These are phyloP conservation scores for Metschnikowia henanensis DNA, from an alignment of 805 yeast species.

Conservation along the genomic window DNA sequence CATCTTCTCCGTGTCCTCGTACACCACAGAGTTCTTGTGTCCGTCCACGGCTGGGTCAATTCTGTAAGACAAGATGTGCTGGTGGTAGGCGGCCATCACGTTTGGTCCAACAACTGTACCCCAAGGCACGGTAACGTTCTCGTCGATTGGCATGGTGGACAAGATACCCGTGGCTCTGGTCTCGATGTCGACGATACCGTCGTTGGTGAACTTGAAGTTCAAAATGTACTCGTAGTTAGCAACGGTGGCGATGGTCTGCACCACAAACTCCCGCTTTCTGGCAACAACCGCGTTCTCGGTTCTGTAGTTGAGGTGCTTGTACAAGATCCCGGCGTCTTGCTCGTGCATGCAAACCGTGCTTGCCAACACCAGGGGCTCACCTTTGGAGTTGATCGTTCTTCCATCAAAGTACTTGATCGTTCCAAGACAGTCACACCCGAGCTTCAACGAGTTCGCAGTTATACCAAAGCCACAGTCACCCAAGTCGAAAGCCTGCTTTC, in stretches of 20 bases:
- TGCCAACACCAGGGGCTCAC: slow-evolving; percentile 62
- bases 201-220: slow-evolving; percentile 71
- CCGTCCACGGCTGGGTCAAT: slow-evolving; percentile 84
- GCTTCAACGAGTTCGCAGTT: slow-evolving; percentile 61
- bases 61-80: slow-evolving; percentile 76
- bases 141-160: slow-evolving; percentile 81
- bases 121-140: slow-evolving; percentile 62
- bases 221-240: slow-evolving; percentile 81
- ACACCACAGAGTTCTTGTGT: slow-evolving; percentile 69
- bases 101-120: slow-evolving; percentile 80
- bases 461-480: slow-evolving; percentile 86
- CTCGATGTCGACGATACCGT: slow-evolving; percentile 75
- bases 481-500: slow-evolving; percentile 85
- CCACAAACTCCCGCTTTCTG: slow-evolving; percentile 75
- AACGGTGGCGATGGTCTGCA: slow-evolving; percentile 81
- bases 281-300: slow-evolving; percentile 68
- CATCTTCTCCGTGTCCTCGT: slow-evolving; percentile 67
- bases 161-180: slow-evolving; percentile 86
- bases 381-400: slow-evolving; percentile 52
- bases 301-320: slow-evolving; percentile 80
- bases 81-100: slow-evolving; percentile 83
- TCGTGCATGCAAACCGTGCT: slow-evolving; percentile 80
- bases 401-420: slow-evolving; percentile 73
- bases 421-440: slow-evolving; percentile 86
- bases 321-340: slow-evolving; percentile 73